phyloP scores from a whole-genome alignment of 108 stramenopile species.

The Nitzschia sp. region DNA sequence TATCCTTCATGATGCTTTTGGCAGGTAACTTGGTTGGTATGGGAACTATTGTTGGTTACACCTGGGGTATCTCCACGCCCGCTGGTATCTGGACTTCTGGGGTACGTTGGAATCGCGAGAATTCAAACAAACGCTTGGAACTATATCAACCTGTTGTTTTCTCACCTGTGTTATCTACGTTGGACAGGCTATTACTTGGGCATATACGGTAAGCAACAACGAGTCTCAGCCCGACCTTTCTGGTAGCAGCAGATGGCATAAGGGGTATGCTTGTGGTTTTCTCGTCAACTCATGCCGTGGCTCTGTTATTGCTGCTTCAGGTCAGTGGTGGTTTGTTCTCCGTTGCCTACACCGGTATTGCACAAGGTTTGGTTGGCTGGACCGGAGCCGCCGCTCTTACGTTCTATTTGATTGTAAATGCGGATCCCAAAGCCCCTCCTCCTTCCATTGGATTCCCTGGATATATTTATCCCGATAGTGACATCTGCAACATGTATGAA shows the following conservation, averaged over 20 bases:
- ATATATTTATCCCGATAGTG: slow-evolving; percentile 71
- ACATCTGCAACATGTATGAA: slow-evolving; percentile 66
- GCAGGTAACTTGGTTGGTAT: slow-evolving; percentile 78
- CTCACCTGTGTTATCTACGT: too few relatives aligned
- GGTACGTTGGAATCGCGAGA: too few relatives aligned
- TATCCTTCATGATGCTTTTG: slow-evolving; percentile 75
- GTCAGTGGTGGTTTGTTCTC: slow-evolving; percentile 71
- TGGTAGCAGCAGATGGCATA: too few relatives aligned
- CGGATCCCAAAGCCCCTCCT: slow-evolving; percentile 37
- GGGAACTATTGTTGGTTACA: slow-evolving; percentile 61
- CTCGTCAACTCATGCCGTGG: too few relatives aligned
- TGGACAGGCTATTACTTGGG: too few relatives aligned
- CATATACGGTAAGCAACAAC: too few relatives aligned
- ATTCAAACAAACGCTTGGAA: slow-evolving; percentile 47
- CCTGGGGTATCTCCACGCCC: slow-evolving; percentile 41
- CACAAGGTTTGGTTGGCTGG: slow-evolving; percentile 69
- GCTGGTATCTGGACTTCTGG: slow-evolving; percentile 61
- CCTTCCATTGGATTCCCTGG: slow-evolving; percentile 71
- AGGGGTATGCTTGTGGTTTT: too few relatives aligned
- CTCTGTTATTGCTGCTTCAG: too few relatives aligned
- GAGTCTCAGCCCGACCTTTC: too few relatives aligned
- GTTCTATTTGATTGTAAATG: slow-evolving; percentile 54
- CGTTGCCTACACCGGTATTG: slow-evolving; percentile 78
- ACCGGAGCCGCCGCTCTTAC: slow-evolving; percentile 52
- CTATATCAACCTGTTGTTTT: too few relatives aligned